A percentile compares a stretch with the other conserved stretches of the same genome.
Conservation (phyloP, 2,329 filamentous ascomycete species). For the Hirsutella minnesotensis region DNA sequence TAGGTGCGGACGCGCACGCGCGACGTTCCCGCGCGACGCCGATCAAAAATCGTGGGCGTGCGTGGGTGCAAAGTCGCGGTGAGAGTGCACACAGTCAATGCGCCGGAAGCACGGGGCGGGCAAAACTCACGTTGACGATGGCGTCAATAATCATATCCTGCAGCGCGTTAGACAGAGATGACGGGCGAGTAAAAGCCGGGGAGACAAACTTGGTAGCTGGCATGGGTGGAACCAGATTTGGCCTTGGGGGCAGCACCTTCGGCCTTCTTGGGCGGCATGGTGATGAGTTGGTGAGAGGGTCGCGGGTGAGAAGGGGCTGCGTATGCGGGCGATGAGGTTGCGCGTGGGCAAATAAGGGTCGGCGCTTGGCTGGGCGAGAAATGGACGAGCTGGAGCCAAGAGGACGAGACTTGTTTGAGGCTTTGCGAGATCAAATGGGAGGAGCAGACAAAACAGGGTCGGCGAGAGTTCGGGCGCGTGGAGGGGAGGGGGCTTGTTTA, state of each 20-base stretch:
- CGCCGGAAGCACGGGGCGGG: constrained; percentile 22
- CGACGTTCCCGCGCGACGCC: too few relatives aligned
- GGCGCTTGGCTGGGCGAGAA: constrained; percentile 13
- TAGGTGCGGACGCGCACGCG: neutral
- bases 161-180: constrained; percentile 12
- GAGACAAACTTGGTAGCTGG: constrained; percentile 45
- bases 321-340: neutral
- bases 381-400: constrained; percentile 7
- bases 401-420: constrained; percentile 12
- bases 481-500: constrained; percentile 44
- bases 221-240: constrained; percentile 37
- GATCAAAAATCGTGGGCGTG: neutral
- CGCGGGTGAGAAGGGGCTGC: constrained; percentile 2
- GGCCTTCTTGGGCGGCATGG: constrained; percentile 51
- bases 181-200: neutral
- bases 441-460: constrained; percentile 21
- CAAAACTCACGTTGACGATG: constrained; percentile 44
- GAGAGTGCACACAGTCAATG: constrained; percentile 18
- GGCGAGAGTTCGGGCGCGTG: constrained; percentile 37
- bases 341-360: constrained; percentile 1
- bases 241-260: constrained; percentile 29
- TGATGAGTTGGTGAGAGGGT: constrained; percentile 17
- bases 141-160: constrained; percentile 54
- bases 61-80: neutral
- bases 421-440: constrained; percentile 2